Conservation (phyloP, 805 yeast species). For the Myxozyma kluyveri region DNA sequence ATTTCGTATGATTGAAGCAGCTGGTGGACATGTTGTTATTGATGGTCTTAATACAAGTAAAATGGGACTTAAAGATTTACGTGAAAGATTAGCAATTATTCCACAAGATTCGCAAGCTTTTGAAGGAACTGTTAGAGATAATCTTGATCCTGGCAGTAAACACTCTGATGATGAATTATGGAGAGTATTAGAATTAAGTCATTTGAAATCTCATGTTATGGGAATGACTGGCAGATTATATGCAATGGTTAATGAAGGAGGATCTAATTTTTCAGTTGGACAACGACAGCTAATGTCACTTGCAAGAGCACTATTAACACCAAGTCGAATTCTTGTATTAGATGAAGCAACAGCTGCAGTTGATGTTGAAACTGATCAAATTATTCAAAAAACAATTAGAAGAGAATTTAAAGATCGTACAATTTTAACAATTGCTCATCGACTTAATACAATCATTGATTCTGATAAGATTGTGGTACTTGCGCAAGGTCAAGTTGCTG, state of each 20-base stretch:
- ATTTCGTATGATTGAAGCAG: constrained; percentile 79
- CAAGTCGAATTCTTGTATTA: constrained; percentile 68
- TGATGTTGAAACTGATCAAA: constrained; percentile 77
- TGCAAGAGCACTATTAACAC: constrained; percentile 76
- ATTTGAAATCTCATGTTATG: constrained; percentile 63
- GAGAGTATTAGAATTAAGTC: constrained; percentile 74
- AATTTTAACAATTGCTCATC: constrained; percentile 83
- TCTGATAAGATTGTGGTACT: constrained; percentile 74
- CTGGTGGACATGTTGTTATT: constrained; percentile 62
- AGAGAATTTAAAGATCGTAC: constrained; percentile 69
- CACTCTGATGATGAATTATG: constrained; percentile 74
- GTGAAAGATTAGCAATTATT: constrained; percentile 75
- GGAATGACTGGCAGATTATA: constrained; percentile 55
- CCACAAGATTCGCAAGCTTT: constrained; percentile 94
- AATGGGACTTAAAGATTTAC: constrained; percentile 73
- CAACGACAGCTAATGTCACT: constrained; percentile 81
- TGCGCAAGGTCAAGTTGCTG: constrained; percentile 70
- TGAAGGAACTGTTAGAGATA: constrained; percentile 79
- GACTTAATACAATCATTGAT: constrained; percentile 82
- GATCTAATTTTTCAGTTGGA: constrained; percentile 79
- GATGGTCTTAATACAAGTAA: constrained; percentile 64
- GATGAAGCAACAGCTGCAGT: constrained; percentile 92
- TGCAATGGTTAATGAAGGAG: constrained; percentile 66
- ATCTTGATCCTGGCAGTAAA: constrained; percentile 74
- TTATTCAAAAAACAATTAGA: constrained; percentile 77